Conservation (phyloP, 768 basidiomycete species). For the Gloeostereum incarnatum region DNA sequence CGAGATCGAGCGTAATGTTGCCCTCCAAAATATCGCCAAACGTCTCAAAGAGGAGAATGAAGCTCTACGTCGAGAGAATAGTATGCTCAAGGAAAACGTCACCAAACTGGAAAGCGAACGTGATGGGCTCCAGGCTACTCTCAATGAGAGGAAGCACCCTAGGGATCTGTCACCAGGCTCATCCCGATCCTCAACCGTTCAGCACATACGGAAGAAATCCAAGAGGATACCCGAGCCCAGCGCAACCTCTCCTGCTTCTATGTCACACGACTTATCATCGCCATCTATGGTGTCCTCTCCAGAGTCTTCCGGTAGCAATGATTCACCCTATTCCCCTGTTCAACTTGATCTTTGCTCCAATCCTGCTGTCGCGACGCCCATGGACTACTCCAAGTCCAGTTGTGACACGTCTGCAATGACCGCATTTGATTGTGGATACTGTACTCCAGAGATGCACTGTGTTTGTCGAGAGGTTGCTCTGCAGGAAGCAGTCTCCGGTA, state of each 20-base stretch:
- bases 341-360: slow-evolving; percentile 21
- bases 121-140: too few species aligned
- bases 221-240: slow-evolving; percentile 20
- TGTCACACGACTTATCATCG: slow-evolving; percentile 29
- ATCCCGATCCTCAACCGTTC: slow-evolving; percentile 23
- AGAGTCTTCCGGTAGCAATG: slow-evolving; percentile 25
- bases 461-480: slow-evolving; percentile 65
- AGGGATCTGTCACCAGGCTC: slow-evolving; percentile 39
- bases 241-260: slow-evolving; percentile 19
- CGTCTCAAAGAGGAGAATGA: slow-evolving; percentile 85
- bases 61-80: slow-evolving; percentile 58
- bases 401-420: slow-evolving; percentile 16
- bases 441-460: slow-evolving; percentile 59
- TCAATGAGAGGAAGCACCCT: slow-evolving; percentile 49
- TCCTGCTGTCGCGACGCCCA: slow-evolving; percentile 18
- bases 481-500: slow-evolving; percentile 30
- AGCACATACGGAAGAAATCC: slow-evolving; percentile 23
- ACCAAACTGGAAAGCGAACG: slow-evolving; percentile 29
- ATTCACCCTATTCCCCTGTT: slow-evolving; percentile 21
- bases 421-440: slow-evolving; percentile 66
- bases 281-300: slow-evolving; percentile 46
- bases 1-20: slow-evolving; percentile 83
- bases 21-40: slow-evolving; percentile 75
- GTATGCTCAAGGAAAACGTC: slow-evolving; percentile 42
- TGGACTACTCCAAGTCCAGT: slow-evolving; percentile 18